Evolutionary conservation across 2,329 filamentous ascomycete genomes (phyloP).

Genomic region (Exophiala viscosa): DNA sequence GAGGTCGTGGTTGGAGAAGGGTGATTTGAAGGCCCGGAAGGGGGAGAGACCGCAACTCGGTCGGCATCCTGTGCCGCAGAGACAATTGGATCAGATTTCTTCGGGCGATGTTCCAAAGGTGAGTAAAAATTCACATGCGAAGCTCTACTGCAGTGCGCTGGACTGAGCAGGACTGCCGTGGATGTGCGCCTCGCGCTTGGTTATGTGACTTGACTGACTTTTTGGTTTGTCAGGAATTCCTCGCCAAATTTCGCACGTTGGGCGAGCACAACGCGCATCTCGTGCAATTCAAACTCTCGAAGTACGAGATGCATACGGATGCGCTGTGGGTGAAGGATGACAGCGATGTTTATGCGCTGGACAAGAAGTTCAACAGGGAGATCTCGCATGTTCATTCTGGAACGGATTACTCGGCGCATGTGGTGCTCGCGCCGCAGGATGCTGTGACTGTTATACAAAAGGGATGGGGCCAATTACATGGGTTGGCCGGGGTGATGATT

Average conservation of each 20-base stretch:
- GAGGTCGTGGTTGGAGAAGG: conserved; percentile 4
- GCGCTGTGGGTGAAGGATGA: conserved; percentile 7
- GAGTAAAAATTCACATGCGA: too few species aligned
- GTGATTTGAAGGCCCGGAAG: neutral
- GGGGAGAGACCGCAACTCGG: conserved; percentile 3
- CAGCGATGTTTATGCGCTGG: neutral
- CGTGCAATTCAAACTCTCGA: neutral
- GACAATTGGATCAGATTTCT: conserved; percentile 9
- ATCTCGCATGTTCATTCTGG: conserved; percentile 71
- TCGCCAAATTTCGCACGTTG: neutral
- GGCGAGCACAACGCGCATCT: conserved; percentile 3
- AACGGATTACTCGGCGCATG: conserved; percentile 70
- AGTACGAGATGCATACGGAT: conserved; percentile 3
- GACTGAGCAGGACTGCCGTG: too few species aligned
- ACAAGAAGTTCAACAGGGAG: conserved; percentile 56
- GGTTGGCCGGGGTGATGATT: conserved; percentile 40
- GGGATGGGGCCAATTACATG: conserved; percentile 72
- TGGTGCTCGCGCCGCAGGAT: conserved; percentile 75
- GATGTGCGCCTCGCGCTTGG: neutral
- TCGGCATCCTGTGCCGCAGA: conserved; percentile 8
- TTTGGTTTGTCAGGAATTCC: conserved; percentile 1
- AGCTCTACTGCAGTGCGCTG: too few species aligned
- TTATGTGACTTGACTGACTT: neutral
- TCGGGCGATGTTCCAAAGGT: conserved; percentile 6
- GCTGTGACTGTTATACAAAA: conserved; percentile 66